Percentiles rank a stretch among this genome's conserved stretches.
phyloP scores from a whole-genome alignment of 441 rosid genomes.

The Euphorbia celastroides region DNA sequence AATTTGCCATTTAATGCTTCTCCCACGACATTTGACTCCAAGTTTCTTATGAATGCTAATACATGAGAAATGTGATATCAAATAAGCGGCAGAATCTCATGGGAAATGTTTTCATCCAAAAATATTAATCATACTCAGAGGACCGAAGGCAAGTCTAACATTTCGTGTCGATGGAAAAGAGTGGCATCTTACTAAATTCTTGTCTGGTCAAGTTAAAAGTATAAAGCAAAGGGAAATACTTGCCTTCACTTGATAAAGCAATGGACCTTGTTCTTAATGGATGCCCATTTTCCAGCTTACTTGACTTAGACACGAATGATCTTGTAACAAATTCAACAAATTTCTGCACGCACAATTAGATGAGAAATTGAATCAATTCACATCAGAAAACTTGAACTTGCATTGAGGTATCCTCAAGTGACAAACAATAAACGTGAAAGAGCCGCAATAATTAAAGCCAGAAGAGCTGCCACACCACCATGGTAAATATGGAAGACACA shows the following conservation, averaged over 20 bases:
- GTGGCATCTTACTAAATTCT: background rate
- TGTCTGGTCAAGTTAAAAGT: background rate
- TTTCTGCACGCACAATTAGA: slow-evolving; percentile 40
- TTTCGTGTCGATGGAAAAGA: background rate
- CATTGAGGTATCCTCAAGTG: background rate
- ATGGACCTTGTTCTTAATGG: slow-evolving; percentile 25
- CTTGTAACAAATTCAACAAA: slow-evolving; percentile 58
- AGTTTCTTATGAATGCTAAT: background rate
- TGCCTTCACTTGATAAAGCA: slow-evolving; percentile 43
- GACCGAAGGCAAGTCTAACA: too few species aligned
- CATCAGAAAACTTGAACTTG: slow-evolving; percentile 1
- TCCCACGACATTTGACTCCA: background rate
- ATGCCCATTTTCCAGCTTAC: slow-evolving; percentile 31
- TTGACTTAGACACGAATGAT: slow-evolving; percentile 50
- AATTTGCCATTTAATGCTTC: background rate
- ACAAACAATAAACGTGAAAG: background rate
- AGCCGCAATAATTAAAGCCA: background rate
- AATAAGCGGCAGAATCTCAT: background rate
- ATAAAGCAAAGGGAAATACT: slow-evolving; percentile 12
- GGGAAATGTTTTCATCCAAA: background rate
- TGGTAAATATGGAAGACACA: background rate
- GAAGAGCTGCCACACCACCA: background rate
- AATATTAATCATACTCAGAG: too few species aligned
- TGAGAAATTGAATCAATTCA: slow-evolving; percentile 5
- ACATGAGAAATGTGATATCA: background rate